Conservation (phyloP, 495 filamentous ascomycete genomes). For the Hypoxylon lienhwacheense region DNA sequence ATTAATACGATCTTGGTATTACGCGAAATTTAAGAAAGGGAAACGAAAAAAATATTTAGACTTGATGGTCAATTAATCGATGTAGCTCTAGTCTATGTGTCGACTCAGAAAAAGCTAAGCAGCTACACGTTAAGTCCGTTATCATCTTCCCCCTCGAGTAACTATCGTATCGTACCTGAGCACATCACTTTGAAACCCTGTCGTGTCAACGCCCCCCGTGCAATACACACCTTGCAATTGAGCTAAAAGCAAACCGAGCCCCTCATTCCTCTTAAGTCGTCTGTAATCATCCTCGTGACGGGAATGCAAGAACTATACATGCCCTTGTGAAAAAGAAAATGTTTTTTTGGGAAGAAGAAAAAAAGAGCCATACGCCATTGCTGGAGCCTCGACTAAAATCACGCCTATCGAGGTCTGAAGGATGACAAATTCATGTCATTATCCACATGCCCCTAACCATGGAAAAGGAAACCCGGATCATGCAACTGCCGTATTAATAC, state of each 20-base stretch:
- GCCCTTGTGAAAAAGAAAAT: conserved; percentile 25
- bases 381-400: conserved; percentile 35
- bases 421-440: conserved; percentile 35
- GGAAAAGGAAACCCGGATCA: conserved; percentile 31
- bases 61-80: conserved; percentile 25
- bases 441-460: conserved; percentile 33
- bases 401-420: conserved; percentile 25
- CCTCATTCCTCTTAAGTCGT: conserved; percentile 23
- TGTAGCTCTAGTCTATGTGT: conserved; percentile 14
- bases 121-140: conserved; percentile 16
- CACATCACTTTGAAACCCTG: not conserved
- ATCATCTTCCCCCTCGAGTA: not conserved
- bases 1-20: no score
- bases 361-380: conserved; percentile 37
- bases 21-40: no score
- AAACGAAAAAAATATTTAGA: not conserved
- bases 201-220: conserved; percentile 10
- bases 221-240: conserved; percentile 6
- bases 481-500: conserved; percentile 36
- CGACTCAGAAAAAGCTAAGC: conserved; percentile 12
- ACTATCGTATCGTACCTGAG: not conserved
- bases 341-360: no score
- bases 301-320: conserved; percentile 34
- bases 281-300: conserved; percentile 25
- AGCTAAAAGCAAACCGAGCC: not conserved